These are phyloP conservation scores for Penicillium thymicola DNA, from an alignment of 2,329 filamentous ascomycete genomes.

Conservation along the genomic window DNA sequence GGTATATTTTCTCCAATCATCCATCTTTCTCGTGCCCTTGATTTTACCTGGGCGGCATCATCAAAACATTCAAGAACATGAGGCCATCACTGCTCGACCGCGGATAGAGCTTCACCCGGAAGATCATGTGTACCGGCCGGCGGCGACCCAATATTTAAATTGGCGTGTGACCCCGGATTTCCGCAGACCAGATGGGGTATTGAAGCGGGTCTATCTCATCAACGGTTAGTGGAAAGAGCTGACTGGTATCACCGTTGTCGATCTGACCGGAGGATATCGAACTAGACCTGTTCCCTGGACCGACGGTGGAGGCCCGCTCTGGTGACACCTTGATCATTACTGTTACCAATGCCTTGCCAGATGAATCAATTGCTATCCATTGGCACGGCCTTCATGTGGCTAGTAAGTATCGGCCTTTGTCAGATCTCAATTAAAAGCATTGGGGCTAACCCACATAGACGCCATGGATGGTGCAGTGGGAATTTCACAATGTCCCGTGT, in stretches of 20 bases:
- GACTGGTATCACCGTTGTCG: background rate
- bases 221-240: slow-evolving; percentile 39
- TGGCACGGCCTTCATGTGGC: slow-evolving; percentile 49
- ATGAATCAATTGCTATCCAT: slow-evolving; percentile 45
- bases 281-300: slow-evolving; percentile 47
- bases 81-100: slow-evolving; percentile 15
- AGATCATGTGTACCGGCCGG: slow-evolving; percentile 39
- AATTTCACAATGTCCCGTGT: slow-evolving; percentile 65
- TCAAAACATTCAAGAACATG: background rate
- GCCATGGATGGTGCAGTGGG: slow-evolving; percentile 66
- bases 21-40: background rate
- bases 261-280: slow-evolving; percentile 3
- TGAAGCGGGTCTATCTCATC: slow-evolving; percentile 50
- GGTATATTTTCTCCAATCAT: slow-evolving; percentile 13
- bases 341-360: slow-evolving; percentile 41
- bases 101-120: slow-evolving; percentile 41
- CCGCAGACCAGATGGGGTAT: slow-evolving; percentile 50
- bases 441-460: slow-evolving; percentile 17
- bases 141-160: slow-evolving; percentile 33
- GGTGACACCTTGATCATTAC: slow-evolving; percentile 47
- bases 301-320: slow-evolving; percentile 48
- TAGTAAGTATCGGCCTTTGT: slow-evolving; percentile 23
- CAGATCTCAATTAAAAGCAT: background rate
- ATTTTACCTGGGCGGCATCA: background rate
- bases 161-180: slow-evolving; percentile 44